phyloP scores from a whole-genome alignment of 2,329 filamentous ascomycete genomes.

The Fusarium pseudocircinatum region DNA sequence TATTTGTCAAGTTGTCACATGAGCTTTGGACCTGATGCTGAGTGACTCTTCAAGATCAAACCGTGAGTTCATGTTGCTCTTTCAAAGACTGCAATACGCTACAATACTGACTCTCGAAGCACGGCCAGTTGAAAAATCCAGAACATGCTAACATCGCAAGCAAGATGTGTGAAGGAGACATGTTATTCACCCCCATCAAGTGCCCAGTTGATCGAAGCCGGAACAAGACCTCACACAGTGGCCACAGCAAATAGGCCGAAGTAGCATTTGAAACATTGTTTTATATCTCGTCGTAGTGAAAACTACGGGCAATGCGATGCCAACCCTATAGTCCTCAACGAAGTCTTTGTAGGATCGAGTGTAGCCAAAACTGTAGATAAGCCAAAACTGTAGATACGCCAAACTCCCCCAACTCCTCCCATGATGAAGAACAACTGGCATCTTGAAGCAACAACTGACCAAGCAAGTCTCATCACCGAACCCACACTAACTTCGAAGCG shows the following conservation, averaged over 20 bases:
- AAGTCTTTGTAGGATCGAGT: constrained; percentile 17
- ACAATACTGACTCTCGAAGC: neutral
- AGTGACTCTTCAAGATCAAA: neutral
- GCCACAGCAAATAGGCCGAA: neutral
- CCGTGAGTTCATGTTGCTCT: neutral
- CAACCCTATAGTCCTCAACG: neutral
- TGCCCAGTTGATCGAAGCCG: neutral
- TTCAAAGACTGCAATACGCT: neutral
- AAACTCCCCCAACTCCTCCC: constrained; percentile 34
- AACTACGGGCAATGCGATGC: neutral
- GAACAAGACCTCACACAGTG: neutral
- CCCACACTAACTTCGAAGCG: constrained; percentile 77
- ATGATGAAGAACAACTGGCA: constrained; percentile 27
- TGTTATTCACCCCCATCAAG: neutral
- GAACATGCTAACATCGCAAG: neutral
- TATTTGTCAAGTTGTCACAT: neutral
- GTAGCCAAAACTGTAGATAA: constrained; percentile 30
- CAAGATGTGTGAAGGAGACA: neutral
- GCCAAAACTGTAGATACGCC: constrained; percentile 34
- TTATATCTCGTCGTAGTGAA: neutral
- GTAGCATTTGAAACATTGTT: neutral
- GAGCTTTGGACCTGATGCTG: neutral
- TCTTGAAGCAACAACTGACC: neutral
- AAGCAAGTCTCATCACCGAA: neutral
- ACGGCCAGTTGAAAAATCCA: neutral